Base-by-base conservation (phyloP, 176 grass and related monocot species). In the Areca catechu region DNA sequence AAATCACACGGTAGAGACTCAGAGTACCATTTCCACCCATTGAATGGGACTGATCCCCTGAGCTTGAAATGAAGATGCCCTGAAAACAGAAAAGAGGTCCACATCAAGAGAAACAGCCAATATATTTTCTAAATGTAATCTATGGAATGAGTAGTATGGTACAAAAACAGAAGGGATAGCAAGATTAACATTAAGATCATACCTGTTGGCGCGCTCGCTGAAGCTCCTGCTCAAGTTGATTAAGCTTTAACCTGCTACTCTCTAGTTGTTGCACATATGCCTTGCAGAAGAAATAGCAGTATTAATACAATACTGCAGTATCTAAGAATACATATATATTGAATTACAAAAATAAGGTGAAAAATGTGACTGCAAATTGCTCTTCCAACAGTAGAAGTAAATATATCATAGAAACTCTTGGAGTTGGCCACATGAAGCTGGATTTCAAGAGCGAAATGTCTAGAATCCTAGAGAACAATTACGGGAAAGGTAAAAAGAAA, bases 181-280 rank as follows among this genome's bases (percentile, higher is more conserved):
- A 0, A 58, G 56, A 58, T 4, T 17, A 27, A 5, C 27, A 52
- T 25, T 24, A 56, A 5, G 19, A 49, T 20, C 49, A 52, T 52
- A 96, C 86, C 80, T 96, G 92, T 49, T 96, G 86, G 15, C 80
- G 86, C 62, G 86, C 83, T 43, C 53, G 74, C 60, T 88, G 92
- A 78, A 90, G 77, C 65, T 96, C 80, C 71, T 90, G 86, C 75
- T 96, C 92, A 74, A 96, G 66, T 65, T 96, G 80, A 61, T 74
- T 88, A 79, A 96, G 92, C 77, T 96, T 96, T 65, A 96, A 53
- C 68, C 83, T 83, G 65, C 92, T 96, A 77, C 68, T 96, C 71
- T 96, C 92, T 75, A 96, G 72, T 71, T 90, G 89, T 82, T 96
- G 92, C 15, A 96, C 79, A 67, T 96, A 96, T 63, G 80, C 92